Conservation (phyloP, 192 early-diverging fungal genomes). For the Lunasporangiospora selenospora region DNA sequence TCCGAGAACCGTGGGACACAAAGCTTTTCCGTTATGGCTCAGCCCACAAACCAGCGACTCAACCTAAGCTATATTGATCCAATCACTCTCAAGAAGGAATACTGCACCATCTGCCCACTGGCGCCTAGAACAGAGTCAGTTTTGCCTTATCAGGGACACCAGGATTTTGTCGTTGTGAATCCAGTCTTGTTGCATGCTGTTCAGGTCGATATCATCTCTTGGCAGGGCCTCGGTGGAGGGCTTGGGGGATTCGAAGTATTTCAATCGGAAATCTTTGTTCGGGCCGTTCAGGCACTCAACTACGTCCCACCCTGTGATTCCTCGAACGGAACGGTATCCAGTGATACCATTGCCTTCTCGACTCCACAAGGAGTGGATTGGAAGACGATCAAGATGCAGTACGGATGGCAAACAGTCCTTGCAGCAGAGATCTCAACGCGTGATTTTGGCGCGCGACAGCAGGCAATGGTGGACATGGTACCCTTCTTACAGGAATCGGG, state of each 20-base stretch:
- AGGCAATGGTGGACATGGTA: slow-evolving; percentile 38
- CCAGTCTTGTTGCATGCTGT: slow-evolving; percentile 55
- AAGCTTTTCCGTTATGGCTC: slow-evolving; percentile 67
- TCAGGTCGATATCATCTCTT: slow-evolving; percentile 64
- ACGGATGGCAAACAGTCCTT: slow-evolving; percentile 36
- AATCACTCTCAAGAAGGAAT: slow-evolving; percentile 42
- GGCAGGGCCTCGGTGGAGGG: slow-evolving; percentile 56
- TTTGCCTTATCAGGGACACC: slow-evolving; percentile 5
- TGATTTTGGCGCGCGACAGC: slow-evolving; percentile 3
- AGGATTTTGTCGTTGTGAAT: slow-evolving; percentile 53
- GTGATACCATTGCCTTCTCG: slow-evolving; percentile 13
- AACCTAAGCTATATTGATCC: slow-evolving; percentile 72
- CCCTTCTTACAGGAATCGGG: slow-evolving; percentile 68
- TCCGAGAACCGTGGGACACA: slow-evolving; percentile 67
- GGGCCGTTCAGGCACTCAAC: slow-evolving; percentile 14
- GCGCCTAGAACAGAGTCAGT: slow-evolving; percentile 5
- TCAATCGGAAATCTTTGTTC: slow-evolving; percentile 37
- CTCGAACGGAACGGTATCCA: background rate
- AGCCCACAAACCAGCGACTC: slow-evolving; percentile 58
- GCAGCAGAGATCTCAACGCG: slow-evolving; percentile 16
- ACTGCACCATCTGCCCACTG: slow-evolving; percentile 49
- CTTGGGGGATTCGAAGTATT: slow-evolving; percentile 46
- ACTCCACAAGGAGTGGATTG: slow-evolving; percentile 32
- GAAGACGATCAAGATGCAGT: slow-evolving; percentile 13
- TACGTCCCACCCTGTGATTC: slow-evolving; percentile 1